Conservation (phyloP, 768 basidiomycete genomes). For the Rhizopogon vinicolor region DNA sequence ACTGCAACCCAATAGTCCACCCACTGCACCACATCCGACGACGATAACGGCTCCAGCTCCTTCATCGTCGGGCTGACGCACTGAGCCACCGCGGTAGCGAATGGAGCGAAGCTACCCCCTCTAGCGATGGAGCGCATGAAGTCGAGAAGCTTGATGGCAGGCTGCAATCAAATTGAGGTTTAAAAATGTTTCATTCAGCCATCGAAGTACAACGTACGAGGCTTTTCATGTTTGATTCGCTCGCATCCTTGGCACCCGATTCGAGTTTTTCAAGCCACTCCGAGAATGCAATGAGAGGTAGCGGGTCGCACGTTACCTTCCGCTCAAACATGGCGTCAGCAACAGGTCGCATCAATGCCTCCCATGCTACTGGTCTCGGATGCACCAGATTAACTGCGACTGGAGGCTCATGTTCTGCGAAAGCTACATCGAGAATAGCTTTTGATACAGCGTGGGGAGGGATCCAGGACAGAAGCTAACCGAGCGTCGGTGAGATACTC, state of each 20-base stretch:
- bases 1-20: slow-evolving; percentile 29
- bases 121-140: slow-evolving; percentile 15
- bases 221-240: slow-evolving; percentile 15
- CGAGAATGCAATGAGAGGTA: slow-evolving; percentile 22
- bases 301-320: slow-evolving; percentile 2
- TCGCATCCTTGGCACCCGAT: background rate
- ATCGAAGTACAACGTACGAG: slow-evolving; percentile 20
- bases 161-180: slow-evolving; percentile 9
- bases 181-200: background rate
- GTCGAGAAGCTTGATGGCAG: slow-evolving; percentile 25
- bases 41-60: slow-evolving; percentile 14
- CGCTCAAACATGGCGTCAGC: background rate
- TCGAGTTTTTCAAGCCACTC: slow-evolving; percentile 25
- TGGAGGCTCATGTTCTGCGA: slow-evolving; percentile 1
- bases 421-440: slow-evolving; percentile 16
- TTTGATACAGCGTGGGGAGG: slow-evolving; percentile 10
- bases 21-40: slow-evolving; percentile 23
- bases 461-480: slow-evolving; percentile 17
- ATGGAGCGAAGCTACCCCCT: slow-evolving; percentile 4
- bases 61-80: slow-evolving; percentile 26
- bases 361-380: slow-evolving; percentile 17
- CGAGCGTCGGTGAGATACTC: background rate
- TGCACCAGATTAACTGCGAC: slow-evolving; percentile 20
- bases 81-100: slow-evolving; percentile 23
- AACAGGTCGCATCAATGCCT: slow-evolving; percentile 13